A percentile compares a stretch with the other conserved stretches of the same genome.
Evolutionary conservation across 2,329 filamentous ascomycete species (phyloP).

Genomic region (Arthrocladium fulminans): DNA sequence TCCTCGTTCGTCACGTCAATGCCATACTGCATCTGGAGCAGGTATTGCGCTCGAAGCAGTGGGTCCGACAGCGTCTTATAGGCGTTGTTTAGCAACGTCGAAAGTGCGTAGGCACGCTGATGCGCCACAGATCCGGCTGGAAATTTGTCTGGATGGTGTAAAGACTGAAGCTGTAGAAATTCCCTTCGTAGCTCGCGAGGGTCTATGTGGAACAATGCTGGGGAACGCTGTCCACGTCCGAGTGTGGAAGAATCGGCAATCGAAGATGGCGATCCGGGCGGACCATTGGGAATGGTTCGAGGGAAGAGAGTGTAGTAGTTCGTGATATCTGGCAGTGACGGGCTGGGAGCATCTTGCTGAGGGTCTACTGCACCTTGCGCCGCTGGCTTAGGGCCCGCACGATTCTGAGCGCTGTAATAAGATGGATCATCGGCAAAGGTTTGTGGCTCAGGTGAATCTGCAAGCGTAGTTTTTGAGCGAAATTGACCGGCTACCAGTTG

Average conservation of each 20-base stretch:
- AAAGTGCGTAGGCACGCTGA: slow-evolving; percentile 63
- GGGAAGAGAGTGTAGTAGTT: slow-evolving; percentile 82
- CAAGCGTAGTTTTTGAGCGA: not conserved
- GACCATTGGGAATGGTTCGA: slow-evolving; percentile 37
- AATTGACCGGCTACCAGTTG: not conserved
- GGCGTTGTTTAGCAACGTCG: slow-evolving; percentile 78
- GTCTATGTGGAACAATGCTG: slow-evolving; percentile 67
- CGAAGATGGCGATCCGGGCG: slow-evolving; percentile 4
- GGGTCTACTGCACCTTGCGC: slow-evolving; percentile 2
- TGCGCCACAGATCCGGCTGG: slow-evolving; percentile 36
- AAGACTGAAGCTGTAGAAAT: slow-evolving; percentile 71
- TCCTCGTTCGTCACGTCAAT: slow-evolving; percentile 68
- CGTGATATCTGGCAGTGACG: slow-evolving; percentile 7
- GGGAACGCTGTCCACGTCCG: slow-evolving; percentile 66
- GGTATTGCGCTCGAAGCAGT: slow-evolving; percentile 76
- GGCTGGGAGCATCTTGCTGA: not conserved
- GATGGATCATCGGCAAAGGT: slow-evolving; percentile 3
- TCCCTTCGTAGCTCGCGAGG: slow-evolving; percentile 63
- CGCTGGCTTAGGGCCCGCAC: not conserved
- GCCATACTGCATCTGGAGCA: slow-evolving; percentile 57
- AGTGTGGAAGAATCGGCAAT: slow-evolving; percentile 43
- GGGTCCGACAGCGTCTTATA: slow-evolving; percentile 77
- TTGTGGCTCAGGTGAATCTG: not conserved
- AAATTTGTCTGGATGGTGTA: slow-evolving; percentile 43
- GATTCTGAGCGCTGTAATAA: not conserved